Base-by-base conservation (phyloP, 73 alveolate genomes). In the Paramecium caudatum region DNA sequence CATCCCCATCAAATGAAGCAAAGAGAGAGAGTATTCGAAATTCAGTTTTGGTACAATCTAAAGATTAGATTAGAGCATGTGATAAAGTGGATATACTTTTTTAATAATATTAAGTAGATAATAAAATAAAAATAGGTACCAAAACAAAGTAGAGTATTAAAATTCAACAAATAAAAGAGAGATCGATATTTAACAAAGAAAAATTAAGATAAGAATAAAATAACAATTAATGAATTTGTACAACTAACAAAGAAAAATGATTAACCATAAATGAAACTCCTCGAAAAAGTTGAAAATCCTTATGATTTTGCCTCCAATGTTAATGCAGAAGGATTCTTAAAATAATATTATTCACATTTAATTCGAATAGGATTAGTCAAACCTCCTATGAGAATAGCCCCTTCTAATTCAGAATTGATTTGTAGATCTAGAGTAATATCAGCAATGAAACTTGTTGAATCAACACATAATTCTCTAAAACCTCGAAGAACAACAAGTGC, bases 221-320 rank as follows among this genome's bases (percentile, higher is more conserved):
- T 55, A 27, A 55, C 80, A 55, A 55, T 55, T 2, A 55, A 55
- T 55, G 80, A 55, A 55, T 55, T 55, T 55, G 80, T 55, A 23
- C 4, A 55, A 10, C n/a, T 27, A 55, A 55, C 80, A 23, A 55
- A 55, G 30, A 27, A 55, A 0, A 55, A 43, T 27, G 80, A 55
- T 55, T 37, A 55, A 55, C 80, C 80, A 27, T 55, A 55, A 5
- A 55, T 55, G 80, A 55, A 37, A 43, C 49, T 74, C 16, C 43
- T 74, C 36, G 69, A 36, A 21, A 74, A 41, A 19, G 88, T 74
- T 2, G 70, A 74, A 74, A 74, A 74, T 41, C 88, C 88, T 9
- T 74, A 74, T 21, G 37, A 25, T n/a, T 74, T 74, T 74, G 88
- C 88, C 7, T 74, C 88, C 9, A 74, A 74, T 74, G 88, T 74